Evolutionary conservation across 805 yeast species (phyloP), one percentile per base, ranked within the genome.

Genomic region (Vanderwaltozyma verrucispora): DNA sequence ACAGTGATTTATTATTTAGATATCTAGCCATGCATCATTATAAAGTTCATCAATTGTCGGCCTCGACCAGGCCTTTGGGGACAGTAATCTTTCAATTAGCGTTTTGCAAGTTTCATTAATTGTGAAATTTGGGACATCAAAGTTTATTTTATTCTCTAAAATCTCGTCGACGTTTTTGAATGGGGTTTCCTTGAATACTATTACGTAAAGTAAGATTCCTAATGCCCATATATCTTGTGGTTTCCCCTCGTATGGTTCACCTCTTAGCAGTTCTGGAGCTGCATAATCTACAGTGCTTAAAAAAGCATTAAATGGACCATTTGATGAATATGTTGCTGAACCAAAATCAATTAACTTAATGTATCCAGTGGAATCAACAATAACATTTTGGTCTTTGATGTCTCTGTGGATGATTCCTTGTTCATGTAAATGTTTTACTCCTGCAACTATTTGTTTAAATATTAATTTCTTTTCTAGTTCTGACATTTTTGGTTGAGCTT

Each of bases 191-290:
- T 87, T 85, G 67, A 79, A 89, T 6, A 88, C 69, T 51, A 92
- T 71, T 0, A 96, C 89, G 63, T 88, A 92, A 14, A 89, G 64
- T 43, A 89, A 64, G n/a, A 89, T 80, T 0, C 98, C 98, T 51
- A 89, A 67, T 0, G 97, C 95, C 97, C 97, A 92, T 2, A 87
- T 78, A 61, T 89, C 98, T 58, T 89, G 98, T 2, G 95, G 89
- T 54, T 75, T 80, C 13, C 97, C 98, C 36, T 76, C 84, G 51
- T 89, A 92, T 19, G 86, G 79, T 41, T 76, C 77, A 1, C 97
- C 98, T 36, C 76, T 71, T 24, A 92, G 66, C 0, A 89, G 95
- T 57, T 89, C 98, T 0, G 98, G 97, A 0, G 96, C 92, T 1
- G 97, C 96, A 57, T 88, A 89, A 58, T 92, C 96, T 26, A 89